Evolutionary conservation across 192 early-diverging fungal species (phyloP), one percentile per base, ranked within the genome.

Genomic region (Gorgonomyces haynaldii): DNA sequence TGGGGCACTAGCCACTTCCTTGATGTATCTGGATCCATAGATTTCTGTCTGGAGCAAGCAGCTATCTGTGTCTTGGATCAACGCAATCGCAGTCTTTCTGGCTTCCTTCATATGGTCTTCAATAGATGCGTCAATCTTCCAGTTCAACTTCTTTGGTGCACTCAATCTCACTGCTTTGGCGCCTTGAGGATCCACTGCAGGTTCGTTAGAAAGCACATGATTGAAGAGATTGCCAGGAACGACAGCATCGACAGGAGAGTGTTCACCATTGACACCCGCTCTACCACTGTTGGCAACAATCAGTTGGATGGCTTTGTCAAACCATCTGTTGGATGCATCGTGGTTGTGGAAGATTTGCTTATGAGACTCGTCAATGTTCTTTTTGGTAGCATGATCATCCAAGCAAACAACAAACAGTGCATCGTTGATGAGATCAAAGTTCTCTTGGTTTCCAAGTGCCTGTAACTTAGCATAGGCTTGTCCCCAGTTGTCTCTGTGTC

Each of bases 191-290:
- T 73, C 74, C 4, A 68, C 60, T n/a, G 68, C 59, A 45, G 72
- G 81, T 26, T 78, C 74, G 59, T 53, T 69, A 31, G 43, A 58
- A 5, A 82, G 52, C 6, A 85, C 66, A 51, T 79, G 79, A 57
- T 89, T 72, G 50, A 89, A 68, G 22, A 91, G 66, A n/a, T 76
- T 73, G 23, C 82, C 85, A 19, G 90, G 86, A 31, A 87, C 82
- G 31, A 91, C 81, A 2, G 89, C 92, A 58, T 96, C 92, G 4
- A 81, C 78, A 23, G 90, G 88, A n/a, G 90, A 72, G 64, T 96
- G 92, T 54, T 97, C 91, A 29, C 91, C 91, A 62, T 94, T 97
- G 42, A 90, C 72, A 56, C 94, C 94, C 28, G 85, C 74, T 24
- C 85, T 79, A 16, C 89, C 94, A 52, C 78, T 88, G 57, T 58